phyloP scores from a whole-genome alignment of 2,329 filamentous ascomycete species.

The Penicillium sp. region DNA sequence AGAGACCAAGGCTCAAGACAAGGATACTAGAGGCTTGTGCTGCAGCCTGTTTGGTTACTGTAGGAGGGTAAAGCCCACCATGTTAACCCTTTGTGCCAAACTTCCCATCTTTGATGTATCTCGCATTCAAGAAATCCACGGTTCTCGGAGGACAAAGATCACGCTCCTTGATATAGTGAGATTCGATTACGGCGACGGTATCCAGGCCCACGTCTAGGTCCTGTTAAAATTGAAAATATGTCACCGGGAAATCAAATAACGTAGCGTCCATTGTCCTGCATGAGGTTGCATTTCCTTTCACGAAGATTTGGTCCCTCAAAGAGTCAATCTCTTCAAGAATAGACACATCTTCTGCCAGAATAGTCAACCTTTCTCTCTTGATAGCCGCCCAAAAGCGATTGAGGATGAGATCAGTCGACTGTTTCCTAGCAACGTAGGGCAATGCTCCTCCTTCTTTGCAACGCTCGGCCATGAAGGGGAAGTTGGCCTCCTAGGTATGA shows the following conservation, averaged over 20 bases:
- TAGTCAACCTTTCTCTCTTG: slow-evolving; percentile 53
- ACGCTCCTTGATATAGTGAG: slow-evolving; percentile 54
- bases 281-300: slow-evolving; percentile 35
- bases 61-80: too few species aligned
- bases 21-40: too few species aligned
- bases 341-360: slow-evolving; percentile 53
- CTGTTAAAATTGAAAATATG: neutral
- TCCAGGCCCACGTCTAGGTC: slow-evolving; percentile 49
- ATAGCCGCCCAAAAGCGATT: slow-evolving; percentile 59
- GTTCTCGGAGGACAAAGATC: too few species aligned
- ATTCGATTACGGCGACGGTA: slow-evolving; percentile 55
- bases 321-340: slow-evolving; percentile 51
- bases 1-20: too few species aligned
- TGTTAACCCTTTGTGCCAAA: too few species aligned
- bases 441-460: slow-evolving; percentile 40
- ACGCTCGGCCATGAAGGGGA: slow-evolving; percentile 43
- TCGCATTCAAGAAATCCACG: too few species aligned
- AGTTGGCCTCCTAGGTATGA: slow-evolving; percentile 42
- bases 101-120: too few species aligned
- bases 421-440: slow-evolving; percentile 46
- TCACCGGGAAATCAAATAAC: neutral
- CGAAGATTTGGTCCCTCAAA: slow-evolving; percentile 37
- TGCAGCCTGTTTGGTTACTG: too few species aligned
- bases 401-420: slow-evolving; percentile 57
- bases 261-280: slow-evolving; percentile 44